Conservation (phyloP, 495 filamentous ascomycete genomes). For the Oleoguttula mirabilis region DNA sequence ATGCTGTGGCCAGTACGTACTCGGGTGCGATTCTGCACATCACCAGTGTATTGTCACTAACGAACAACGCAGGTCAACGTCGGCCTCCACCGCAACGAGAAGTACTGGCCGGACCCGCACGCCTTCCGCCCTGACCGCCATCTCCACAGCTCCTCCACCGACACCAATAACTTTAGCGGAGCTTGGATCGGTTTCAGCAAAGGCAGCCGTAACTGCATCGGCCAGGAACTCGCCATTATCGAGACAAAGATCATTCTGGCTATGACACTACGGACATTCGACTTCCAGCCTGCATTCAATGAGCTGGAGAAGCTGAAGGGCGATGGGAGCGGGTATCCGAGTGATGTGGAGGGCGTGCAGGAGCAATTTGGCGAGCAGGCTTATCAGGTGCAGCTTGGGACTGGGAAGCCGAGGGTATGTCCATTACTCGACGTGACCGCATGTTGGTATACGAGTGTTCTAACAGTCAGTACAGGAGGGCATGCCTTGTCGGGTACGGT, state of each 20-base stretch:
- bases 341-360: conserved; percentile 3
- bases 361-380: conserved; percentile 11
- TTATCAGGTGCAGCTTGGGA: conserved; percentile 10
- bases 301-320: conserved; percentile 17
- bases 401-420: conserved; percentile 12
- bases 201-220: conserved; percentile 29
- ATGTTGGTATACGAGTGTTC: too few species aligned
- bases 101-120: conserved; percentile 19
- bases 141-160: conserved; percentile 1
- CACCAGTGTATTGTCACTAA: too few species aligned
- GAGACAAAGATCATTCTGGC: conserved; percentile 28
- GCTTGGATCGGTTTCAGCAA: conserved; percentile 26
- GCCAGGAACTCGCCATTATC: conserved; percentile 28
- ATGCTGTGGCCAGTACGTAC: conserved; percentile 24
- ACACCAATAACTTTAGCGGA: conserved; percentile 1
- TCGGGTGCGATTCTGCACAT: too few species aligned
- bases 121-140: conserved; percentile 14
- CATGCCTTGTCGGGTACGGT: conserved; percentile 3
- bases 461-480: too few species aligned
- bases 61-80: too few species aligned
- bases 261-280: conserved; percentile 21
- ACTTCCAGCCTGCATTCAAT: conserved; percentile 20
- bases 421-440: too few species aligned
- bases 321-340: conserved; percentile 9
- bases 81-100: conserved; percentile 17